Evolutionary conservation across 2,329 filamentous ascomycete genomes (phyloP).

Genomic region (Decorospora gaudefroyi): DNA sequence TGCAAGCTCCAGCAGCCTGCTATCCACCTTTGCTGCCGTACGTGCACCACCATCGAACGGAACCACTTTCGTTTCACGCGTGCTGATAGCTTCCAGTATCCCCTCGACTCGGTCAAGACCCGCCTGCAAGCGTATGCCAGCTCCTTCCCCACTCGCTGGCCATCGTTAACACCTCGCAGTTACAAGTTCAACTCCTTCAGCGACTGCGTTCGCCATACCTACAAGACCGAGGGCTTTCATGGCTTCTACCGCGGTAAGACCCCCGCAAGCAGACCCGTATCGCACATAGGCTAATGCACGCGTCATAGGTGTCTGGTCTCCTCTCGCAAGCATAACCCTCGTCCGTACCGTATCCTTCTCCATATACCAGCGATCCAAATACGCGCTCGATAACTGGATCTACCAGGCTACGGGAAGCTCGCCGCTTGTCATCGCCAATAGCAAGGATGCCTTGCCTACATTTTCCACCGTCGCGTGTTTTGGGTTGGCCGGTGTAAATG

Average conservation of each 20-base stretch:
- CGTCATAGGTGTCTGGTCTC: slow-evolving; percentile 69
- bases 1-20: slow-evolving; percentile 74
- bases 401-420: slow-evolving; percentile 67
- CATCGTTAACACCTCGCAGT: slow-evolving; percentile 30
- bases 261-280: neutral
- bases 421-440: slow-evolving; percentile 73
- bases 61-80: neutral
- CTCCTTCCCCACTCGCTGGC: neutral
- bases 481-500: slow-evolving; percentile 75
- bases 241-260: slow-evolving; percentile 59
- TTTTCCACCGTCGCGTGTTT: slow-evolving; percentile 76
- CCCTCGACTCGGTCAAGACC: slow-evolving; percentile 86
- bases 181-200: slow-evolving; percentile 76
- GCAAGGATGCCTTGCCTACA: slow-evolving; percentile 70
- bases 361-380: slow-evolving; percentile 77
- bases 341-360: slow-evolving; percentile 79
- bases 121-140: slow-evolving; percentile 72
- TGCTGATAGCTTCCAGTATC: slow-evolving; percentile 60
- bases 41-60: slow-evolving; percentile 19
- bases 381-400: slow-evolving; percentile 72
- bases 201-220: slow-evolving; percentile 76
- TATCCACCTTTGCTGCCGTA: slow-evolving; percentile 75
- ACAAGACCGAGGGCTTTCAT: slow-evolving; percentile 59
- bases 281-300: slow-evolving; percentile 18
- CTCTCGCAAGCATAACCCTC: slow-evolving; percentile 77